phyloP scores from a whole-genome alignment of 805 yeast genomes.

The Tetrapisispora phaffii region DNA sequence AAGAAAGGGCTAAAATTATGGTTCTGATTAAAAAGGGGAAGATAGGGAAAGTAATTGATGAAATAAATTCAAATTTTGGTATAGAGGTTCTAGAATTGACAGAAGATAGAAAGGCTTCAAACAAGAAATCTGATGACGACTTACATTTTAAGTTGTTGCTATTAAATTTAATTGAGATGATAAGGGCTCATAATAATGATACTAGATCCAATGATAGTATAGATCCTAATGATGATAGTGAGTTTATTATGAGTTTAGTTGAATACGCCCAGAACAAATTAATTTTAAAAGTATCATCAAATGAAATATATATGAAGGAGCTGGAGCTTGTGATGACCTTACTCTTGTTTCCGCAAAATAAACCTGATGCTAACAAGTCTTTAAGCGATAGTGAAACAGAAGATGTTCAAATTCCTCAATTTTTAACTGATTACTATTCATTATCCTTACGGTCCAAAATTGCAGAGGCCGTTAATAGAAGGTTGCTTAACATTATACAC shows the following conservation, averaged over 20 bases:
- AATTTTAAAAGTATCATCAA: constrained; percentile 50
- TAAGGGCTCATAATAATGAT: constrained; percentile 34
- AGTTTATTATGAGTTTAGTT: constrained; percentile 45
- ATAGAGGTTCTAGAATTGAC: constrained; percentile 16
- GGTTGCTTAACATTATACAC: constrained; percentile 19
- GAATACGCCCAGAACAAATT: constrained; percentile 53
- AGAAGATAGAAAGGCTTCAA: neutral
- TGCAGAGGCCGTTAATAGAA: constrained; percentile 60
- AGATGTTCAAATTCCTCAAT: constrained; percentile 41
- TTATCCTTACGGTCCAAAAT: constrained; percentile 53
- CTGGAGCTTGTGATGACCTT: constrained; percentile 79
- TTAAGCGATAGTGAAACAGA: neutral
- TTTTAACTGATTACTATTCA: constrained; percentile 47
- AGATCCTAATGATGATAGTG: constrained; percentile 31
- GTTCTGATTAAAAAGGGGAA: constrained; percentile 21
- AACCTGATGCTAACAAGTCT: constrained; percentile 11
- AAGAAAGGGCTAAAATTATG: constrained; percentile 18
- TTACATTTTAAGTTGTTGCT: constrained; percentile 66
- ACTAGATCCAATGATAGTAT: constrained; percentile 7
- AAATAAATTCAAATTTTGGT: constrained; percentile 25
- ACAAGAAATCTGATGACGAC: constrained; percentile 25
- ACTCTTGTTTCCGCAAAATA: constrained; percentile 39
- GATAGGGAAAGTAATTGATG: constrained; percentile 22
- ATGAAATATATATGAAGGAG: constrained; percentile 52
- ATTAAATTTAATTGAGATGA: constrained; percentile 71